Evolutionary conservation across 768 basidiomycete genomes (phyloP), one percentile per base, ranked within the genome.

Genomic region (Megacollybia marginata): DNA sequence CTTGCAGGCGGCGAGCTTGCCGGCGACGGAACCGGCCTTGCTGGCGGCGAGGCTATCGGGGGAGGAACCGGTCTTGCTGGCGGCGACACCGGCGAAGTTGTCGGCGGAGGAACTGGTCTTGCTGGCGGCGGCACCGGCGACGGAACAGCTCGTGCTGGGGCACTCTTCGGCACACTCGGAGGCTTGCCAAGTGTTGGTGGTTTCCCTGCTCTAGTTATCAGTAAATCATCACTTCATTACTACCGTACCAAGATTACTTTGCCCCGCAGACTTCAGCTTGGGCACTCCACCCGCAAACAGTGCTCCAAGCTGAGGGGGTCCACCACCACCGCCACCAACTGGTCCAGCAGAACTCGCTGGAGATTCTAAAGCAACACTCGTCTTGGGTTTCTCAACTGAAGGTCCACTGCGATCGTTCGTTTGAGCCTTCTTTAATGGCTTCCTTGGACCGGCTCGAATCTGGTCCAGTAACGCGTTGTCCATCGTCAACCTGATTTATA

Each of bases 221-320:
- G 54, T 34, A 57, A 44, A 50, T 42, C 34, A 48, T 31, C 49
- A 42, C 50, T 11, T 54, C 49, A 23, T 28, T 19, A 33, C 23
- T 42, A 48, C 55, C 73, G 52, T 59, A 85, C 86, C 78, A 49
- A 73, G 64, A 63, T 70, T 74, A 48, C 60, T 73, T 50, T 80
- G 76, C 11, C 82, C 87, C n/a, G 86, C 76, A 42, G 90, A 80
- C 71, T 86, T 94, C 59, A 95, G 62, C 62, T 88, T 93, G 4
- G 93, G 93, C 72, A 95, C 82, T 1, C 93, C 92, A 13, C 90
- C 92, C 42, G 92, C 91, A 60, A 96, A 94, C 10, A 96, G 66
- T 2, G 80, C 84, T 32, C 82, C 92, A 4, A 94, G 69, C 63
- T 93, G 91, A 20, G 90, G 88, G 23, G 91, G 82, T 7, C 74